phyloP scores from a whole-genome alignment of 2,329 filamentous ascomycete species.

The Penicillium sp. region DNA sequence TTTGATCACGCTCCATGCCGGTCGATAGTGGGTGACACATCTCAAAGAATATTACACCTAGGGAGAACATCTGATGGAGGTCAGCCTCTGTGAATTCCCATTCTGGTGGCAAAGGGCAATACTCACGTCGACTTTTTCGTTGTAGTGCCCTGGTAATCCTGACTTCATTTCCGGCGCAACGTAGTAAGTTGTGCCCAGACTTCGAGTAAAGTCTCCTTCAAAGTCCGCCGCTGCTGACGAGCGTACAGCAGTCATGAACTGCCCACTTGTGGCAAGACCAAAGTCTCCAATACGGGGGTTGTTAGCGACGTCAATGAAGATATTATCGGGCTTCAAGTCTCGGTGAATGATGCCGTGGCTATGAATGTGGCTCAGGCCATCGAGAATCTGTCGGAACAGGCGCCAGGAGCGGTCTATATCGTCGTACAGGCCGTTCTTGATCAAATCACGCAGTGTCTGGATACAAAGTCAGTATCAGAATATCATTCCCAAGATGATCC shows the following conservation, averaged over 20 bases:
- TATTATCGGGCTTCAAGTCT: constrained; percentile 94
- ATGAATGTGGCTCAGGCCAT: constrained; percentile 89
- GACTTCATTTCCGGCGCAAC: constrained; percentile 90
- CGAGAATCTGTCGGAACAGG: constrained; percentile 85
- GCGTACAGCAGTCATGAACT: constrained; percentile 50
- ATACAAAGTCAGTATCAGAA: constrained; percentile 13
- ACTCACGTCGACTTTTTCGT: constrained; percentile 84
- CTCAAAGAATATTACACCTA: constrained; percentile 97
- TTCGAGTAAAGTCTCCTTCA: constrained; percentile 50
- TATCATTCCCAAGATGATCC: neutral
- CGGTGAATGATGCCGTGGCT: constrained; percentile 89
- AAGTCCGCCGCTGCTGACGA: constrained; percentile 40
- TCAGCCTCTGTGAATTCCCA: constrained; percentile 9
- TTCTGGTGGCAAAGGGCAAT: neutral
- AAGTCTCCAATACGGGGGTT: constrained; percentile 98
- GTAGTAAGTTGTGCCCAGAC: constrained; percentile 80
- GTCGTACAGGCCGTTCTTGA: constrained; percentile 72
- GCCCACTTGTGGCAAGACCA: constrained; percentile 86
- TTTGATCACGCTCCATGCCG: constrained; percentile 63
- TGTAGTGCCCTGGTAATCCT: constrained; percentile 73
- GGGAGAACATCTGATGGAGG: constrained; percentile 75
- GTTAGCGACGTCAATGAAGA: constrained; percentile 88
- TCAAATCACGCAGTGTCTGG: constrained; percentile 82
- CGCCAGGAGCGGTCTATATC: constrained; percentile 82
- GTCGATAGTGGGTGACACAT: constrained; percentile 74